Conservation (phyloP, 2,329 filamentous ascomycete genomes). For the Colletotrichum sp. region DNA sequence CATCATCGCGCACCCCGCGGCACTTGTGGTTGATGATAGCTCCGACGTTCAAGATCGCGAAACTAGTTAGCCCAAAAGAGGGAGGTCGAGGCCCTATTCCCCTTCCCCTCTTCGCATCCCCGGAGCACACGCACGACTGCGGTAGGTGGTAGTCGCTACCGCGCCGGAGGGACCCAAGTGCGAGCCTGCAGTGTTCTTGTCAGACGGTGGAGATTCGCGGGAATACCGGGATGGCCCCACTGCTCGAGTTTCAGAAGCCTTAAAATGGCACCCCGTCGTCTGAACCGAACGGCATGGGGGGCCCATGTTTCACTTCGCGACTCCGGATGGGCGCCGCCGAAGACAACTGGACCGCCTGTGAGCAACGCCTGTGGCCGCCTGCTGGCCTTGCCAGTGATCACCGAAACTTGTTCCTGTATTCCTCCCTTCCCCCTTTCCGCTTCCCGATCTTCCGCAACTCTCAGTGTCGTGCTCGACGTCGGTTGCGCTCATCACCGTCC, state of each 20-base stretch:
- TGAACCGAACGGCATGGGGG: background rate
- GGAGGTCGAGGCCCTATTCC: background rate
- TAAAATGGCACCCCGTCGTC: constrained; percentile 5
- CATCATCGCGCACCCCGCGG: background rate
- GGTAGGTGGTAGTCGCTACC: constrained; percentile 10
- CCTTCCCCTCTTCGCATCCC: background rate
- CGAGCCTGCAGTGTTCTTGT: background rate
- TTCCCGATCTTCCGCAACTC: background rate
- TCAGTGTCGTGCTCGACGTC: background rate
- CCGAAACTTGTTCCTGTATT: constrained; percentile 14
- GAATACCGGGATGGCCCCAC: constrained; percentile 4
- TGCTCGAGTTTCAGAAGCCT: constrained; percentile 12
- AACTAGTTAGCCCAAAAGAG: background rate
- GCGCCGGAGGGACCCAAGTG: background rate
- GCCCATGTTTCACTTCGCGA: constrained; percentile 16
- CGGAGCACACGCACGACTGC: constrained; percentile 2
- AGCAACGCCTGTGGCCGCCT: background rate
- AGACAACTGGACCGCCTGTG: constrained; percentile 7
- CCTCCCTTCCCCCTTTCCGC: background rate
- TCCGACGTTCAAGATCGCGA: background rate
- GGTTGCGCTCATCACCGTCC: background rate
- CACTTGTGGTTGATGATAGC: background rate
- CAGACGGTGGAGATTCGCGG: background rate
- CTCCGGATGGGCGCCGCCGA: constrained; percentile 4
- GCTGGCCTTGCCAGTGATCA: background rate